A percentile compares a stretch with the other conserved stretches of the same genome.
phyloP scores from a whole-genome alignment of 352 stramenopile genomes.

The Nannochloropsis limnetica region DNA sequence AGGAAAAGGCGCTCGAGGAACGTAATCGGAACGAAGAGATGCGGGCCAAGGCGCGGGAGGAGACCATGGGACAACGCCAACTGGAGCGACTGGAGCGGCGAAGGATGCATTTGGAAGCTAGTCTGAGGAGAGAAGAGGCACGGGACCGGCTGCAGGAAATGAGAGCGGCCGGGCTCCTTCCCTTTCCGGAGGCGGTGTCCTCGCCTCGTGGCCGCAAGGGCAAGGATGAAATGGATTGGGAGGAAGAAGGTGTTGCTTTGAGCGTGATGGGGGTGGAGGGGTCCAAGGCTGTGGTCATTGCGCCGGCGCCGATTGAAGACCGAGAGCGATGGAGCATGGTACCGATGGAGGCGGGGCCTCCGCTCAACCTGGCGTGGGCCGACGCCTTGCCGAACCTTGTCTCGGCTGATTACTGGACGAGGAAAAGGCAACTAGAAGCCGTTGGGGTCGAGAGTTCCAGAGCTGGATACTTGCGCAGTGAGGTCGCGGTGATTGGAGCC shows the following conservation, averaged over 20 bases:
- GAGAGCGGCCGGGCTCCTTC: neutral
- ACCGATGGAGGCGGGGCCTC: neutral
- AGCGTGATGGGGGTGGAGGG: neutral
- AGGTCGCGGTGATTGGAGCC: neutral
- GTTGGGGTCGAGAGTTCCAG: neutral
- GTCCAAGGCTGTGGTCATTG: neutral
- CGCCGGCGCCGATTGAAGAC: conserved; percentile 1
- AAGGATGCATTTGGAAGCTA: neutral
- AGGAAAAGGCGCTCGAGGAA: neutral
- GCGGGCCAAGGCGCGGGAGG: neutral
- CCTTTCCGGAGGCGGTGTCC: neutral
- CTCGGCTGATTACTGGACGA: neutral
- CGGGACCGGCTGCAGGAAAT: neutral
- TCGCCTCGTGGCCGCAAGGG: no score
- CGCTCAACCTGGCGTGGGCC: neutral
- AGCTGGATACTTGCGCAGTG: neutral
- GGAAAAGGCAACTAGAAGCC: neutral
- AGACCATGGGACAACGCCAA: neutral
- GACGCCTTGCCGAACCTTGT: neutral
- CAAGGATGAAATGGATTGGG: neutral
- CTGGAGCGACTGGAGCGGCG: neutral
- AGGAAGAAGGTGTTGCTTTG: neutral
- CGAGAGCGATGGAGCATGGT: neutral
- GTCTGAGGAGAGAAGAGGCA: neutral
- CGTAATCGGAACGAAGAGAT: neutral